Base-by-base conservation (phyloP, 2,329 filamentous ascomycete genomes). In the Calonectria multiphialidica region DNA sequence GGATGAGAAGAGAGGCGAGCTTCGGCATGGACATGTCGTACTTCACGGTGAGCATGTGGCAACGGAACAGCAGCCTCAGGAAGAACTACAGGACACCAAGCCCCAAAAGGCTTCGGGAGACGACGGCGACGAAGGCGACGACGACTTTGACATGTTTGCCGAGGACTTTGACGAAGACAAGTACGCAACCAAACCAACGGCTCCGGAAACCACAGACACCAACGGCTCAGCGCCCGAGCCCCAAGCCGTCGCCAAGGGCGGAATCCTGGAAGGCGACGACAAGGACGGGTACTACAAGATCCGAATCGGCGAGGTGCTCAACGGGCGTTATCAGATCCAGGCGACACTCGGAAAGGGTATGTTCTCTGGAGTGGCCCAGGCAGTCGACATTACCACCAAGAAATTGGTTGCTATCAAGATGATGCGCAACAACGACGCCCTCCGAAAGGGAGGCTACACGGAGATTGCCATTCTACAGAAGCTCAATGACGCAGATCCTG, bases 201-300 rank as follows among this genome's bases (percentile, higher is more conserved):
- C 79, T n/a, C 80, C 80, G 3, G 78, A 83, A 25, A 78, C 82
- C 10, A 81, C 83, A 30, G 82, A 86, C 50, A 82, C 82, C 30
- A 87, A 87, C 37, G 87, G 88, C 23, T 86, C 87, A 50, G 86
- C 88, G 8, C 76, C 77, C 55, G 86, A 87, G 13, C 87, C 76
- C 86, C 92, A 83, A 85, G 93, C 83, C 82, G 90, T 91, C 75
- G 93, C 91, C 85, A 94, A 85, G 82, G 92, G 92, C 74, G 94
- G 93, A 74, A 94, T 96, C 83, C 90, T 98, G 65, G 96, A 98
- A 80, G 96, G 98, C 72, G 96, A 98, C 81, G 97, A 98, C 81
- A 92, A 93, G 65, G 95, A 99, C 80, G 97, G 96, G 7, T 98
- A 98, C 82, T 99, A 98, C 88, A 97, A 97, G 84, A 93, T 98